Conservation (phyloP, 371 early-diverging fungal species). For the Encephalitozoon hellem region DNA sequence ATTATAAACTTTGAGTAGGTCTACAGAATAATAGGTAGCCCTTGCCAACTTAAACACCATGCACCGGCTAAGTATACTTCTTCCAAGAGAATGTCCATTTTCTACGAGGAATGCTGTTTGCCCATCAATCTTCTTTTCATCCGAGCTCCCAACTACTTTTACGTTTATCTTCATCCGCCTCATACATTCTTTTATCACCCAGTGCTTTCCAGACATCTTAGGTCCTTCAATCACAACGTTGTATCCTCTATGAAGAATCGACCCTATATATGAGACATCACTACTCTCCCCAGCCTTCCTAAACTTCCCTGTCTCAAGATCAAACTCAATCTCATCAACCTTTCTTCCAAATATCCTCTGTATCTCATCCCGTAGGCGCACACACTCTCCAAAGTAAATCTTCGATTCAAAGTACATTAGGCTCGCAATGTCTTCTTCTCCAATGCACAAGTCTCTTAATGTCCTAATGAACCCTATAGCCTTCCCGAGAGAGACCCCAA, state of each 20-base stretch:
- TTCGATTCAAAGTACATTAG: not conserved
- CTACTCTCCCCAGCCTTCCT: not conserved
- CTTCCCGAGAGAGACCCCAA: not conserved
- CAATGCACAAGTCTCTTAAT: not conserved
- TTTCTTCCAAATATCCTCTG: not conserved
- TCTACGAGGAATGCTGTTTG: not conserved
- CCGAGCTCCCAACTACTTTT: not conserved
- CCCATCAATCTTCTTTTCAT: not conserved
- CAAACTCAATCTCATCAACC: not conserved
- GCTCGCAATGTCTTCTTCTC: not conserved
- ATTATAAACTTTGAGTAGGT: not conserved
- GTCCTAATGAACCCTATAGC: not conserved
- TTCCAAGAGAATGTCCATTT: not conserved
- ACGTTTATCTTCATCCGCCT: not conserved
- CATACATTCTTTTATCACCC: not conserved
- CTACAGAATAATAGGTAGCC: not conserved
- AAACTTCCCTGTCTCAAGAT: not conserved
- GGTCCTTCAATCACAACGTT: conserved; percentile 24
- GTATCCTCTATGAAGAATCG: not conserved
- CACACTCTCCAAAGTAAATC: not conserved
- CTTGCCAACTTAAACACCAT: not conserved
- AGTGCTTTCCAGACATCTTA: conserved; percentile 21
- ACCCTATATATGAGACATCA: not conserved
- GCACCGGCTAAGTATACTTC: not conserved
- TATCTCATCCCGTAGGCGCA: not conserved